phyloP scores from a whole-genome alignment of 78 protist genomes.

The Parvularia atlantis region DNA sequence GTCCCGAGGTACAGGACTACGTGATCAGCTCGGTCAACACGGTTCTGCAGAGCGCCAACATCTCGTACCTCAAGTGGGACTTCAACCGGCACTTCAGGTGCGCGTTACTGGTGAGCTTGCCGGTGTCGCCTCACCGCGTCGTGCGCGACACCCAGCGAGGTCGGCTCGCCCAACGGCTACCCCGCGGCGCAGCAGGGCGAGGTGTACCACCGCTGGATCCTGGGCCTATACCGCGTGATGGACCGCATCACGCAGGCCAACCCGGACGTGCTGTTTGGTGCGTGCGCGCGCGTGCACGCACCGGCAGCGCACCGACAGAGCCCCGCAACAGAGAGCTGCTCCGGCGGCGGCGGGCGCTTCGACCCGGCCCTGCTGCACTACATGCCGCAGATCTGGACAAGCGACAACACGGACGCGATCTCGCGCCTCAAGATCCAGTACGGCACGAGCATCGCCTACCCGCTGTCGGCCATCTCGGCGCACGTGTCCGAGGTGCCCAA shows the following conservation, averaged over 20 bases:
- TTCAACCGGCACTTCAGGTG: neutral
- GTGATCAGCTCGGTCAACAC: neutral
- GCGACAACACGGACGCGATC: slow-evolving; percentile 13
- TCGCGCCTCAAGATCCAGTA: neutral
- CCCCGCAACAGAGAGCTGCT: neutral
- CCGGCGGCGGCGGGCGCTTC: slow-evolving; percentile 15
- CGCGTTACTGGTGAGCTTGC: neutral
- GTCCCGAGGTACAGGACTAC: neutral
- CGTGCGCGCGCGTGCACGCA: too few species aligned
- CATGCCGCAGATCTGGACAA: slow-evolving; percentile 9
- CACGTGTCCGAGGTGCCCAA: neutral
- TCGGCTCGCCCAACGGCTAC: neutral
- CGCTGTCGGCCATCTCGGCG: neutral
- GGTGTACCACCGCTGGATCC: slow-evolving; percentile 7
- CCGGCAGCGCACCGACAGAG: too few species aligned
- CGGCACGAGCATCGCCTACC: slow-evolving; percentile 3
- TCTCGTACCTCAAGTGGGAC: slow-evolving; percentile 10
- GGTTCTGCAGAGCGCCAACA: neutral
- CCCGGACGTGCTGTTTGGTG: neutral
- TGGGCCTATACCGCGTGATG: slow-evolving; percentile 6
- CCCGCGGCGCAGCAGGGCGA: slow-evolving; percentile 6
- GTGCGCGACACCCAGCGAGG: neutral
- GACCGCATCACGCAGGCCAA: neutral
- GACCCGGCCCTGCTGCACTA: slow-evolving; percentile 9
- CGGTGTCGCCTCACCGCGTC: neutral